These are phyloP conservation scores for Leccinum discolor DNA, from an alignment of 1,284 basidiomycete species.

Conservation along the genomic window DNA sequence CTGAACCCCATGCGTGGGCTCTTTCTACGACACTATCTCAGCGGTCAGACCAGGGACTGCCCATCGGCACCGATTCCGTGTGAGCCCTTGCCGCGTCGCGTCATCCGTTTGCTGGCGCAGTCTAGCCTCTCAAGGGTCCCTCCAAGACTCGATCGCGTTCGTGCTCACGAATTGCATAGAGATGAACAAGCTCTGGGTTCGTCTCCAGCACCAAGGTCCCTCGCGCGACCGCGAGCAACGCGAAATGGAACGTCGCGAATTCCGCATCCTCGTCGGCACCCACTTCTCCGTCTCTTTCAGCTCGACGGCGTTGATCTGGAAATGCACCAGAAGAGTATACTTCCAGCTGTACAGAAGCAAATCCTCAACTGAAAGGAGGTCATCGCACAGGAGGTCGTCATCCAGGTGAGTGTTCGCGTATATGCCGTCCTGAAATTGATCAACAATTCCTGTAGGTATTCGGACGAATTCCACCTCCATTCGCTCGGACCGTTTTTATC, in stretches of 20 bases:
- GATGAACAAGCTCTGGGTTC: constrained; percentile 99
- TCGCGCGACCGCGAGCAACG: constrained; percentile 94
- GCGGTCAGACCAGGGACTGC: constrained; percentile 95
- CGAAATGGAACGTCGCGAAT: constrained; percentile 92
- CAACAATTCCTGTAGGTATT: constrained; percentile 65
- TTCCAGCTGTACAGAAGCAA: too few relatives aligned
- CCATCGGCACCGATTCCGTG: constrained; percentile 83
- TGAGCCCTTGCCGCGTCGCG: constrained; percentile 38
- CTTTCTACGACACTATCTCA: constrained; percentile 92
- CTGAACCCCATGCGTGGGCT: constrained; percentile 92
- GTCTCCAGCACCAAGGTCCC: constrained; percentile 94
- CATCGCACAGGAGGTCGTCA: constrained; percentile 96
- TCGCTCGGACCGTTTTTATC: constrained; percentile 91
- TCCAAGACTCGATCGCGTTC: constrained; percentile 92
- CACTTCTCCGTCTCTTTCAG: constrained; percentile 91
- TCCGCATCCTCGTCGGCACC: constrained; percentile 90
- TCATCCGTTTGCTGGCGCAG: background rate
- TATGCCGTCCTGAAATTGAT: accelerated
- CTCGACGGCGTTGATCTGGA: constrained; percentile 93
- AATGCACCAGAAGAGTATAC: too few relatives aligned
- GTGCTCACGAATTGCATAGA: constrained; percentile 97
- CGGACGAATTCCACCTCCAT: constrained; percentile 93
- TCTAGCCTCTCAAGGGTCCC: constrained; percentile 77
- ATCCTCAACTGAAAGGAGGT: constrained; percentile 66
- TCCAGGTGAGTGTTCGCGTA: constrained; percentile 62